phyloP scores from a whole-genome alignment of 371 early-diverging fungal genomes.

The Zancudomyces culisetae region DNA sequence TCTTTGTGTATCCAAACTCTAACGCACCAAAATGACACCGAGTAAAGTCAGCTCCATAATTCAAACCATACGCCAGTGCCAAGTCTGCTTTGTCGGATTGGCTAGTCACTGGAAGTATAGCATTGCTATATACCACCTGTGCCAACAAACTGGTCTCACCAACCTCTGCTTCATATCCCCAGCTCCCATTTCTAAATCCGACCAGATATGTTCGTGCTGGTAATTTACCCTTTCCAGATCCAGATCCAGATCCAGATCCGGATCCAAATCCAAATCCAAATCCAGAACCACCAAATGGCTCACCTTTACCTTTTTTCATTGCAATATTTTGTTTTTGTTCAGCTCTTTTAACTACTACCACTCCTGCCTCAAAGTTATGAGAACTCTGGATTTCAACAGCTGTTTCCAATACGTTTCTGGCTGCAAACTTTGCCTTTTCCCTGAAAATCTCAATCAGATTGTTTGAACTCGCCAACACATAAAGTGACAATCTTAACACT shows the following conservation, averaged over 20 bases:
- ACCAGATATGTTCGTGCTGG: slow-evolving; percentile 3
- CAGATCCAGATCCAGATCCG: no score
- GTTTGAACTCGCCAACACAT: slow-evolving; percentile 10
- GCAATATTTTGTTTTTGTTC: neutral
- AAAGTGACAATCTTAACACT: slow-evolving; percentile 9
- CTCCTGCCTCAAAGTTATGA: no score
- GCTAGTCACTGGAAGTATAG: neutral
- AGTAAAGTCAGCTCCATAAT: slow-evolving; percentile 5
- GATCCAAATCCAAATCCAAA: no score
- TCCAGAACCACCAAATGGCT: no score
- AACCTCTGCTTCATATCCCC: slow-evolving; percentile 22
- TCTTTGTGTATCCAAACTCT: slow-evolving; percentile 5
- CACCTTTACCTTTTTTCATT: neutral
- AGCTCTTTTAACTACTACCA: no score
- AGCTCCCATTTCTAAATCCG: slow-evolving; percentile 13
- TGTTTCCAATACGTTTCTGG: neutral
- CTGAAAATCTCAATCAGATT: slow-evolving; percentile 8
- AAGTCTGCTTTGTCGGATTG: slow-evolving; percentile 1
- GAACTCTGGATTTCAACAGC: neutral
- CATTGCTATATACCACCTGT: slow-evolving; percentile 1
- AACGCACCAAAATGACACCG: slow-evolving; percentile 4
- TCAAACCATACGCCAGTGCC: slow-evolving; percentile 2
- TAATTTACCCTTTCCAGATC: neutral
- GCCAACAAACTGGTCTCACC: slow-evolving; percentile 18
- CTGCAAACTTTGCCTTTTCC: neutral